A percentile compares a stretch with the other conserved stretches of the same genome.
Conservation (phyloP, 164 flowering plant genomes). For the Saururus chinensis region DNA sequence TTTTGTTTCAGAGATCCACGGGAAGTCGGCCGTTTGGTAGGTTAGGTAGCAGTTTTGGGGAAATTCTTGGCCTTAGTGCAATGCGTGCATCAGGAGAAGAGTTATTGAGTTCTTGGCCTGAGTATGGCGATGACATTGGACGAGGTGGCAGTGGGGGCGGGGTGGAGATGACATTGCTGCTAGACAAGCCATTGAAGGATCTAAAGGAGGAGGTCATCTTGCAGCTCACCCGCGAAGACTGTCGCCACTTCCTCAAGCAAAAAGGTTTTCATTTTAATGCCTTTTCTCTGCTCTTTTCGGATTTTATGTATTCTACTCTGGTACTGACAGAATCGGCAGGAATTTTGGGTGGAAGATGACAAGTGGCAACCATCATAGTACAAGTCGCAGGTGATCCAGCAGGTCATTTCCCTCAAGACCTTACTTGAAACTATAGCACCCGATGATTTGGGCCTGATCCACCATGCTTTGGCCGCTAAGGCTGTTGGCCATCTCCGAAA, state of each 20-base stretch:
- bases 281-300: too few relatives aligned
- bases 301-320: too few relatives aligned
- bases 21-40: too few relatives aligned
- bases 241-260: constrained; percentile 80
- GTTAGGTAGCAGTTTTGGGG: too few relatives aligned
- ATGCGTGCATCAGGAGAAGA: too few relatives aligned
- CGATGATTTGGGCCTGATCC: too few relatives aligned
- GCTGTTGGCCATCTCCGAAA: too few relatives aligned
- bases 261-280: constrained; percentile 82
- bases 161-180: constrained; percentile 32
- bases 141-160: constrained; percentile 29
- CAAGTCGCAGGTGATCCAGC: constrained; percentile 93
- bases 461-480: too few relatives aligned
- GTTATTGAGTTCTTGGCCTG: too few relatives aligned
- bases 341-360: not conserved
- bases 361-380: constrained; percentile 61
- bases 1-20: too few relatives aligned
- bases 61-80: too few relatives aligned
- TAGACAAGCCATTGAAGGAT: constrained; percentile 68
- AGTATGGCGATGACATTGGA: constrained; percentile 28
- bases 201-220: constrained; percentile 94
- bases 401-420: constrained; percentile 66
- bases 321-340: not conserved
- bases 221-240: constrained; percentile 95
- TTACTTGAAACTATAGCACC: too few relatives aligned